Evolutionary conservation across 2,329 filamentous ascomycete species (phyloP), one percentile per base, ranked within the genome.

Genomic region (Emergomyces pasteurianus): DNA sequence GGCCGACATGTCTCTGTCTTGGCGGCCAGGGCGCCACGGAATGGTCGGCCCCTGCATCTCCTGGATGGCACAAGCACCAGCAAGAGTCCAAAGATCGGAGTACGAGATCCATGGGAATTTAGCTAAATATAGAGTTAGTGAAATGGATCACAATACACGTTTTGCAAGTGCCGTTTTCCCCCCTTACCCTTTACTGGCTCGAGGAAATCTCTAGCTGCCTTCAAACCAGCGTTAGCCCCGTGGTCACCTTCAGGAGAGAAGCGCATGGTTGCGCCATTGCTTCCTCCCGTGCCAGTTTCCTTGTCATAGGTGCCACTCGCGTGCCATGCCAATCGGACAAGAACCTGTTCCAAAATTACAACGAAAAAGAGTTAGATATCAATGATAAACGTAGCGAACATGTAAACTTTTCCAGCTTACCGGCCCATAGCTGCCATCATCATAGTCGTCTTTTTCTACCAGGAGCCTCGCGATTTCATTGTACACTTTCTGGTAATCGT

Each of bases 191-290:
- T 95, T 69, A 97, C 81, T 64, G 92, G 91, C 78, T 95, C 89
- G 62, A 97, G 84, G 81, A 97, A 96, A 77, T 95, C 87, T 63
- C 92, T 89, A 64, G 92, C 94, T 68, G 84, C 79, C 73, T 88
- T 86, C 70, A 97, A 81, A 68, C 92, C 94, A 62, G 92, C 90
- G 72, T 99, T 99, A 76, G 92, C 94, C 67, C 91, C 91, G 77
- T 99, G 92, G 74, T 87, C 86, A 63, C 84, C 81, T 79, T 97
- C 94, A 54, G 92, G 92, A 28, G 86, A 81, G 74, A 96, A 97
- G 72, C 94, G 86, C 94, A 97, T 97, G 66, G 92, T 96, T 61
- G 92, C 92, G 66, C 94, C 92, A 75, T 97, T 96, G 81, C 88
- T 92, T 67, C 92, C 92, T 70, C 92, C 94, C 53, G 92, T 97